Percentiles rank a stretch among this genome's conserved stretches.
phyloP scores from a whole-genome alignment of 2,329 filamentous ascomycete species.

The Calonectria leucothoes region DNA sequence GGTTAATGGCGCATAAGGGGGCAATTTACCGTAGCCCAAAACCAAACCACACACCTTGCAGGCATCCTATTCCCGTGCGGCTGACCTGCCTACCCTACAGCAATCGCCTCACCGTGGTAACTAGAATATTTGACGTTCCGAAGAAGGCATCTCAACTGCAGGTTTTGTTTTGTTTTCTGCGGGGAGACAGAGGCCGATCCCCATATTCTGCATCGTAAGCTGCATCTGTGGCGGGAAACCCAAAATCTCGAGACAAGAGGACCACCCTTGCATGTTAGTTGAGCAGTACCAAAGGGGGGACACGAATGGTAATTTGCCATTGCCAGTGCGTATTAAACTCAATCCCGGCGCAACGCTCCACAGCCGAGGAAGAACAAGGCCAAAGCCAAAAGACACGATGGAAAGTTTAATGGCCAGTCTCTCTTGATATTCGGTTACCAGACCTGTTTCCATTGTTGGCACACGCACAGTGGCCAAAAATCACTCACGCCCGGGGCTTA shows the following conservation, averaged over 20 bases:
- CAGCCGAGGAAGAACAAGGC: not conserved
- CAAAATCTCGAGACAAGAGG: not conserved
- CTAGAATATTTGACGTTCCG: not conserved
- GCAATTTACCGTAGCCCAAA: not conserved
- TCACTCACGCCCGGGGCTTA: slow-evolving; percentile 10
- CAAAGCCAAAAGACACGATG: not conserved
- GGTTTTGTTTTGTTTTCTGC: not conserved
- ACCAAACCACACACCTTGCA: no score
- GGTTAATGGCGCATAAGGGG: not conserved
- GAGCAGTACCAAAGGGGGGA: not conserved
- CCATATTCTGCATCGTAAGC: not conserved
- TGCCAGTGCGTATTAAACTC: slow-evolving; percentile 2
- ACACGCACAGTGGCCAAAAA: not conserved
- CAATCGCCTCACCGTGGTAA: not conserved
- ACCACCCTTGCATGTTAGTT: not conserved
- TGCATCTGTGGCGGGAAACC: not conserved
- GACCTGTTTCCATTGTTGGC: not conserved
- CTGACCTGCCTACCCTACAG: not conserved
- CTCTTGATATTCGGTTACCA: not conserved
- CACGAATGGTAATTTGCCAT: not conserved
- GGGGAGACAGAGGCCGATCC: not conserved
- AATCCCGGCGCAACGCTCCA: not conserved
- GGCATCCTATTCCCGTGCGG: not conserved
- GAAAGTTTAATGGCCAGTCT: not conserved
- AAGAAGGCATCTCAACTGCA: not conserved